A percentile compares a stretch with the other conserved stretches of the same genome.
Evolutionary conservation across 495 filamentous ascomycete genomes (phyloP).

Genomic region (Hypoxylon cercidicola): DNA sequence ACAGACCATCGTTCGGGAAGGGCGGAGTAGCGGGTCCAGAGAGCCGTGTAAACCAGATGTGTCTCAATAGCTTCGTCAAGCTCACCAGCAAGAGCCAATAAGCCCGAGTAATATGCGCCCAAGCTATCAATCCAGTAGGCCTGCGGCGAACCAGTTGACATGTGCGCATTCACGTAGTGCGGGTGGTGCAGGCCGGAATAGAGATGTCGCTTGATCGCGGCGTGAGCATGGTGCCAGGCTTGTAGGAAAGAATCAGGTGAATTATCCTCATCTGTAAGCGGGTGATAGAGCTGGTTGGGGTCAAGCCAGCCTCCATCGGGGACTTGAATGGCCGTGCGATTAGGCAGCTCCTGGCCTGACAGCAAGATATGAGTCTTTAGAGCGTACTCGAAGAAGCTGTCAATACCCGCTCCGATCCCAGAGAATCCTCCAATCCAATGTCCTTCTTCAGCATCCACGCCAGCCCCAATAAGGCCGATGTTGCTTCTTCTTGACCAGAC

Average conservation of each 20-base stretch:
- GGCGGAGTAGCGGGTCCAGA: slow-evolving; percentile 93
- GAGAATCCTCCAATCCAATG: slow-evolving; percentile 88
- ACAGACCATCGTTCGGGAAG: slow-evolving; percentile 95
- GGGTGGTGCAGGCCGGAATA: slow-evolving; percentile 79
- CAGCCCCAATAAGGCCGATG: slow-evolving; percentile 88
- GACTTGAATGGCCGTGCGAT: slow-evolving; percentile 51
- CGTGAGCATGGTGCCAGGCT: slow-evolving; percentile 87
- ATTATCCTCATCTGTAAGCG: slow-evolving; percentile 71
- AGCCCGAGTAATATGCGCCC: slow-evolving; percentile 91
- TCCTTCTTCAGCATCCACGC: slow-evolving; percentile 91
- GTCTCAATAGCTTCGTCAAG: slow-evolving; percentile 90
- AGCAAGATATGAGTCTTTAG: slow-evolving; percentile 92
- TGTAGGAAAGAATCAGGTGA: slow-evolving; percentile 80
- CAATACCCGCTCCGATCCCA: slow-evolving; percentile 93
- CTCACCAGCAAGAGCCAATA: slow-evolving; percentile 87
- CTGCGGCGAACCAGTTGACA: slow-evolving; percentile 79
- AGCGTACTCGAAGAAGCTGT: slow-evolving; percentile 98
- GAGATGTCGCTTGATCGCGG: slow-evolving; percentile 86
- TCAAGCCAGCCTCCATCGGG: slow-evolving; percentile 56
- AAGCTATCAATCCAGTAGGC: slow-evolving; percentile 96
- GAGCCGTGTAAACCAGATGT: slow-evolving; percentile 86
- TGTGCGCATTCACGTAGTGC: slow-evolving; percentile 90
- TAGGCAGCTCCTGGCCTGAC: slow-evolving; percentile 71
- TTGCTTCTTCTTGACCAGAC: slow-evolving; percentile 88
- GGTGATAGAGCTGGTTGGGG: slow-evolving; percentile 65